Base-by-base conservation (phyloP, 2,329 filamentous ascomycete genomes). In the Arthrobotrys entomopaga region DNA sequence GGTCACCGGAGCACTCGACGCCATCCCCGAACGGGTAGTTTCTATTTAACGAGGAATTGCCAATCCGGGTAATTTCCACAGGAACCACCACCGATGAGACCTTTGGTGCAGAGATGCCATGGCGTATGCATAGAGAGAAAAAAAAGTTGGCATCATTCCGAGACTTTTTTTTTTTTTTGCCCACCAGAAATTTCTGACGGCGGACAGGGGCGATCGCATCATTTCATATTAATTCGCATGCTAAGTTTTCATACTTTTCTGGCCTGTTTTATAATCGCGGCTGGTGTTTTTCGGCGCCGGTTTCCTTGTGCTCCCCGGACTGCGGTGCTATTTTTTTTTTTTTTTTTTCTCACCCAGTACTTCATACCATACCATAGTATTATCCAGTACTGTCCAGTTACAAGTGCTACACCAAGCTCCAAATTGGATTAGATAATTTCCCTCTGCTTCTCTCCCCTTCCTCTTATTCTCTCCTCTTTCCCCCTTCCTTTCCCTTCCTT, bases 171-270 rank as follows among this genome's bases (percentile, higher is more conserved):
- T 34, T 34, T 26, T 26, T 34, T 34, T 34, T 34, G 29, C 29
- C 29, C 29, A 34, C 5, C 10, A 10, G 29, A 46, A 46, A 46
- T 13, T 5, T 46, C 42, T 54, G 43, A 34, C 29, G 29, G 34
- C 42, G 15, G 53, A 58, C 70, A 74, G 70, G 70, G 70, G 63
- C 50, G n/a, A 74, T 74, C 63, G 52, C 70, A 74, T 74, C 70
- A 74, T 74, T 65, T 26, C 26, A 54, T 67, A 34, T 34, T 34
- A 34, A 34, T 34, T 34, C 29, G 10, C 29, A 34, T 34, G 1
- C 29, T n/a, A n/a, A n/a, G n/a, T n/a, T 34, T 34, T 34, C 24
- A 8, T 34, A 34, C 29, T 34, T 34, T 34, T 34, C 29, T 34
- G 29, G 29, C 29, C 29, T 34, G n/a, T 34, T 2, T 34, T 34